Evolutionary conservation across 1,284 basidiomycete genomes (phyloP), one percentile per base, ranked within the genome.

Genomic region (Cystobasidium slooffiae): DNA sequence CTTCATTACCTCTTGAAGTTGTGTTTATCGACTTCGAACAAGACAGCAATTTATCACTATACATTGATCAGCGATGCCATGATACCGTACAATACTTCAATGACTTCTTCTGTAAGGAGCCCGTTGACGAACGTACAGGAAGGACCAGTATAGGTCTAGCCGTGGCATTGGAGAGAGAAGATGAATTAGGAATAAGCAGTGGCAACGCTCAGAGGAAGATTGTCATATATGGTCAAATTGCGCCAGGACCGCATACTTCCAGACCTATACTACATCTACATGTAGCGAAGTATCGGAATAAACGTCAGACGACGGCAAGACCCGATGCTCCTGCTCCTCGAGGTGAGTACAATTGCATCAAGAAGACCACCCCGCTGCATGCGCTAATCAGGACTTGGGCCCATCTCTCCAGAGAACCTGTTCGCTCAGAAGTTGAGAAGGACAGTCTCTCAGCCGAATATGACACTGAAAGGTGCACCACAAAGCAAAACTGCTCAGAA

Each of bases 391-490:
- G 8, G 1, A 16, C 0, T 24, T 58, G 43, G 43, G 18, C 12
- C 20, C 49, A 7, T 20, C n/a, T 47, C 37, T 41, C 6, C 58
- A 73, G 70, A 73, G n/a, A 73, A 73, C 43, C 52, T 73, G 8
- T 73, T 73, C 52, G 70, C 70, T 3, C 70, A 73, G 46, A 73
- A 73, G 52, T 51, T 73, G 52, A 63, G 70, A 43, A 9, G 70
- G 18, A 53, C 70, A 20, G 70, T 73, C 39, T 73, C 70, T 16
- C 70, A 73, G 43, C 70, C 70, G 2, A 44, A 51, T 46, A 14
- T 73, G 22, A 39, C 41, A 44, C 43, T 73, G 8, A 65, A 72
- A 62, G 51, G 69, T 18, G 46, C 51, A 1, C 52, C 62, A 18
- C 56, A 72, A 72, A 61, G 69, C 58, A 62, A 55, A 37, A 51